Evolutionary conservation across 2,329 filamentous ascomycete species (phyloP), one percentile per base, ranked within the genome.

Genomic region (Zopfia rhizophila): DNA sequence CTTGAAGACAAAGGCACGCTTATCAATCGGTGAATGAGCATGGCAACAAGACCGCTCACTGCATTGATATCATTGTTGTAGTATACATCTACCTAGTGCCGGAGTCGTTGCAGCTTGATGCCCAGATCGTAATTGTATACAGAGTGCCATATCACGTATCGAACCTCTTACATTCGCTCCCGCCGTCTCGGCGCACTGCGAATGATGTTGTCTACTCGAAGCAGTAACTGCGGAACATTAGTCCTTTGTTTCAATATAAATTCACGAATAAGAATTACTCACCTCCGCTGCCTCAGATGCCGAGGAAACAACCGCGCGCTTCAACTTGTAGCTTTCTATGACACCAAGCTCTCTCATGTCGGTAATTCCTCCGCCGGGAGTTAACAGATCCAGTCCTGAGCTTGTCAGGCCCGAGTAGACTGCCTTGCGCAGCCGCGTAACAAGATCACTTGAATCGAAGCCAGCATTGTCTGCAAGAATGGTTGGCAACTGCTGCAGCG

Each of bases 131-230:
- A 31, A 13, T 16, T 29, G 25, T 43, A 11, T 36, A 46, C 30
- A 25, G 29, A 31, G 29, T 31, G 29, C 29, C 12, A 14, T 14
- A 7, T 14, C 29, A 27, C 24, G n/a, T n/a, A 27, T n/a, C 24
- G 24, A 27, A 8, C n/a, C 37, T 48, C 52, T 77, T 77, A 90
- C 81, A 88, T 87, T 62, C 89, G 83, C 73, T 93, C 89, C 53
- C 91, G 82, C 76, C 83, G 86, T 70, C 94, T 82, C 40, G 94
- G 94, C 39, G 94, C 94, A 38, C 91, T 90, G 52, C 93, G 87
- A 72, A 99, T 97, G 72, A 99, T 99, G 74, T 97, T 94, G 77
- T 99, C 94, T 39, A 99, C 94, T 69, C 94, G 85, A 57, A 99
- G 80, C 54, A 99, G 82, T 56, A 97, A 80, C 89, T 93, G 60